Conservation (phyloP, 2,329 filamentous ascomycete species). For the Cordyceps militaris region DNA sequence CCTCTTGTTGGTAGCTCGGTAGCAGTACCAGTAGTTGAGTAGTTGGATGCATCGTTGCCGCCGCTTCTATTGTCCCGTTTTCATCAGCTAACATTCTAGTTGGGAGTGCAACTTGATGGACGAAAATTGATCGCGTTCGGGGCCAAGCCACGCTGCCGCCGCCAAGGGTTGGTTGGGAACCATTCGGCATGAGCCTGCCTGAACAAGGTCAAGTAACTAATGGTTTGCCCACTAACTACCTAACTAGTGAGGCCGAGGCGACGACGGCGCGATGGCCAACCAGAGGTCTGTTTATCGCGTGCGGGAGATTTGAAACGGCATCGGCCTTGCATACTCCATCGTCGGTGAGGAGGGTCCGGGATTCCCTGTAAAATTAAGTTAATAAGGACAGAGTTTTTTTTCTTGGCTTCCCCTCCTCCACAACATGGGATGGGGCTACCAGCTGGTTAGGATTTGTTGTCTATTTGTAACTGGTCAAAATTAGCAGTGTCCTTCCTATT, state of each 20-base stretch:
- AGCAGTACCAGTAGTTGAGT: too few species aligned
- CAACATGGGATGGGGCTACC: not conserved
- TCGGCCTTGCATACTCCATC: not conserved
- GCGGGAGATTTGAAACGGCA: not conserved
- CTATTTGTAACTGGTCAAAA: too few species aligned
- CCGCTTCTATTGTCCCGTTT: not conserved
- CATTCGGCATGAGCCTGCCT: not conserved
- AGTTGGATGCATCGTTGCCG: not conserved
- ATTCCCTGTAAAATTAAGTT: not conserved
- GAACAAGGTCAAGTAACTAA: not conserved
- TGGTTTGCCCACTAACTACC: not conserved
- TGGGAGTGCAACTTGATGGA: not conserved
- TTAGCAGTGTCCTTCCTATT: too few species aligned
- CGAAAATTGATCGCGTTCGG: not conserved
- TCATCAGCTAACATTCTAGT: not conserved
- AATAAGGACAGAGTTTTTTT: not conserved
- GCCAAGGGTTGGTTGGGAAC: not conserved
- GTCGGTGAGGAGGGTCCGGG: too few species aligned
- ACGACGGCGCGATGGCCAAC: too few species aligned
- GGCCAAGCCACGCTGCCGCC: constrained; percentile 8
- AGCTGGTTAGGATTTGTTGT: not conserved
- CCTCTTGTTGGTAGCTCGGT: too few species aligned
- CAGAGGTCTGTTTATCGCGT: too few species aligned
- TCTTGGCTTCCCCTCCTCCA: not conserved
- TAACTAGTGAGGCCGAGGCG: not conserved